phyloP scores from a whole-genome alignment of 306 rosid genomes.

The Oxytropis ochrocephala region DNA sequence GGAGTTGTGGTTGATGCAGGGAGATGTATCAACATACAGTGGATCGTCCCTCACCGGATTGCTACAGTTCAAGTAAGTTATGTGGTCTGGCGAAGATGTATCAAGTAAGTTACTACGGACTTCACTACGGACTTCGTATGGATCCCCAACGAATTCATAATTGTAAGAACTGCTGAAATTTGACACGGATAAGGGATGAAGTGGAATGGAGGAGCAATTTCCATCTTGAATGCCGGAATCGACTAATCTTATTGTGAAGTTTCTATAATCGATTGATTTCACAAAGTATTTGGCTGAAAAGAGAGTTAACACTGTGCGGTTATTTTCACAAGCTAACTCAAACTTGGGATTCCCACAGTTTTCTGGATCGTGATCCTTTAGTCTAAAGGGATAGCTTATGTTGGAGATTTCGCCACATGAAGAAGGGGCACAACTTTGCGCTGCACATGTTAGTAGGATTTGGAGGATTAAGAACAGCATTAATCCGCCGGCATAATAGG shows the following conservation, averaged over 20 bases:
- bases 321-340: slow-evolving; percentile 14
- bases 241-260: slow-evolving; percentile 18
- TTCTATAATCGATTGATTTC: slow-evolving; percentile 17
- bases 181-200: not conserved
- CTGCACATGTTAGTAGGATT: not conserved
- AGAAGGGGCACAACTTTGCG: not conserved
- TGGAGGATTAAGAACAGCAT: too few species aligned
- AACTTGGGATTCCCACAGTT: not conserved
- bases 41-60: not conserved
- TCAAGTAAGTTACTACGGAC: not conserved
- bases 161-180: not conserved
- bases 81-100: too few species aligned
- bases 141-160: not conserved
- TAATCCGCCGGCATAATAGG: too few species aligned
- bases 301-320: not conserved
- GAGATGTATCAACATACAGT: not conserved
- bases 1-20: not conserved
- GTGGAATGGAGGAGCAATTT: slow-evolving; percentile 20
- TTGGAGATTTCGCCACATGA: slow-evolving; percentile 16
- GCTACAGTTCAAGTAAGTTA: slow-evolving; percentile 15
- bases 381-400: slow-evolving; percentile 24
- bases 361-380: not conserved
- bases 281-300: not conserved
- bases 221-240: not conserved
- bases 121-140: too few species aligned